Conservation (phyloP, 2,329 filamentous ascomycete genomes). For the Penicillium decumbens region DNA sequence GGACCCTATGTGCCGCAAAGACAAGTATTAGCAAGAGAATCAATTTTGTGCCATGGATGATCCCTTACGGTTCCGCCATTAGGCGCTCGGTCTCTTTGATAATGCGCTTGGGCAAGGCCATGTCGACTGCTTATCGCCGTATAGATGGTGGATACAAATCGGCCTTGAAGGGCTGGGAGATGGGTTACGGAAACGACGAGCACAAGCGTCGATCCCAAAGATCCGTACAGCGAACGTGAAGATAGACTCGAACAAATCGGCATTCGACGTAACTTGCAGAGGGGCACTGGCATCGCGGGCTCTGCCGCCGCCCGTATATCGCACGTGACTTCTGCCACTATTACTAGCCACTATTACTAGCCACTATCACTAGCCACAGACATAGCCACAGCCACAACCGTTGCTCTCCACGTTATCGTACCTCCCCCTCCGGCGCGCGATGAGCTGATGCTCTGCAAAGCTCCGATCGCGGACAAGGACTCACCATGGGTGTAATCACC, state of each 20-base stretch:
- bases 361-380: constrained; percentile 2
- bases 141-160: constrained; percentile 1
- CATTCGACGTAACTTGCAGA: constrained; percentile 25
- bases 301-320: constrained; percentile 20
- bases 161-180: neutral
- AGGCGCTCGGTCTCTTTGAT: constrained; percentile 97
- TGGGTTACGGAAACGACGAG: neutral
- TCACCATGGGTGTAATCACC: constrained; percentile 2
- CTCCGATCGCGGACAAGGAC: neutral
- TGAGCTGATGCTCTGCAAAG: neutral
- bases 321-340: constrained; percentile 1
- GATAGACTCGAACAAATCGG: neutral
- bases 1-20: constrained; percentile 59
- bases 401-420: constrained; percentile 19
- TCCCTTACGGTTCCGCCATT: constrained; percentile 84
- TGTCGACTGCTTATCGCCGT: constrained; percentile 26
- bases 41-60: neutral
- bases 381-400: constrained; percentile 18
- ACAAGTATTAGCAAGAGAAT: constrained; percentile 4
- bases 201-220: neutral
- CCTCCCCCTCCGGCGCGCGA: constrained; percentile 11
- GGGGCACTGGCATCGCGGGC: constrained; percentile 24
- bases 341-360: neutral
- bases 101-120: constrained; percentile 90
- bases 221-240: neutral